Base-by-base conservation (phyloP, 345 rosid genomes). In the Odontarrhena argentea region DNA sequence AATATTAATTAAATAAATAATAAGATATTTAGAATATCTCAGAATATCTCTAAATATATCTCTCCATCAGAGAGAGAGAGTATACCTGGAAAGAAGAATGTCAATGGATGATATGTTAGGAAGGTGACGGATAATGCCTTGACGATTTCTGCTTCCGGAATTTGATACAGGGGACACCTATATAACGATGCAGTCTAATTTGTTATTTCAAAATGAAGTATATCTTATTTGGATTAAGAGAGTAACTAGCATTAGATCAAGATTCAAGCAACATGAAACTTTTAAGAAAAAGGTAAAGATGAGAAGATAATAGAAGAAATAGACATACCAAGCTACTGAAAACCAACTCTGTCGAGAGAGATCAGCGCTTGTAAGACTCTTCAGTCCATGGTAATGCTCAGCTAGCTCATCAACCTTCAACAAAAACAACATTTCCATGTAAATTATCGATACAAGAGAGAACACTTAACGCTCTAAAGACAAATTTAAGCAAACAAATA, bases 41-140 rank as follows among this genome's bases (percentile, higher is more conserved):
- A n/a, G n/a, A n/a, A n/a, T n/a, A n/a, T n/a, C n/a, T n/a, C n/a
- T n/a, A n/a, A n/a, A n/a, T n/a, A n/a, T n/a, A n/a, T n/a, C n/a
- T n/a, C n/a, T n/a, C n/a, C n/a, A n/a, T n/a, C n/a, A n/a, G 7
- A 40, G 47, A 41, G 37, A 13, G 28, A 10, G 26, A n/a, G 55
- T 40, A 47, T 67, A 82, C 86, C 80, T 73, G 58, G 67, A 63
- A 63, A 45, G 9, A 55, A 9, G 3, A 71, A 63, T 42, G 76
- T 62, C 41, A 80, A 65, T 38, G 38, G 55, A 71, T 83, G 87
- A 42, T 76, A 83, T 40, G 87, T 80, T 5, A 80, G 60, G 73
- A 80, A 83, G 48, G 69, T 58, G 35, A 77, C 80, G 9, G 74
- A 60, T 12, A 80, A 44, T 24, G 69, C 81, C 80, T 67, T 47